These are phyloP conservation scores for Lasiosphaeriaceae sp. DNA, from an alignment of 495 filamentous ascomycete genomes.

Conservation along the genomic window DNA sequence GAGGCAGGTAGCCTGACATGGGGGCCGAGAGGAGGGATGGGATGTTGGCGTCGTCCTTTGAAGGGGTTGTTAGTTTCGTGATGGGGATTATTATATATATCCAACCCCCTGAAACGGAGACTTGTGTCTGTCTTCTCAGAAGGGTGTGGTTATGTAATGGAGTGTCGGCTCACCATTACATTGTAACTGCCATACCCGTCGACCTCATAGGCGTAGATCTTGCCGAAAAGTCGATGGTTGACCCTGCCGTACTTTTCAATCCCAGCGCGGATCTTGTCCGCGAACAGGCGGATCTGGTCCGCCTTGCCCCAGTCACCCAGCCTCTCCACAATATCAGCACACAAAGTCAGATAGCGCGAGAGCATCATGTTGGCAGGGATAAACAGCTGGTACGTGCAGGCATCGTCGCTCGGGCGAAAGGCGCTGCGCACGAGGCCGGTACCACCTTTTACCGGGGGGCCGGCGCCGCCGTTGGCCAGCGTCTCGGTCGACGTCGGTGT, in stretches of 20 bases:
- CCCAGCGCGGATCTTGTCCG: background rate
- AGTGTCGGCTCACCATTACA: conserved; percentile 7
- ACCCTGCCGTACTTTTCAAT: background rate
- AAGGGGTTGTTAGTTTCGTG: background rate
- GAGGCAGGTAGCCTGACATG: conserved; percentile 45
- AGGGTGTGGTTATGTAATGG: background rate
- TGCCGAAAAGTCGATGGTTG: conserved; percentile 9
- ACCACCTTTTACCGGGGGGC: conserved; percentile 52
- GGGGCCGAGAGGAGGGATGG: conserved; percentile 54
- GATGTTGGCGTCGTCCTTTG: conserved; percentile 60
- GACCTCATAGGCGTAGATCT: conserved; percentile 59
- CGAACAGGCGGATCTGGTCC: conserved; percentile 35
- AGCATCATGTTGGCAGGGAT: conserved; percentile 73
- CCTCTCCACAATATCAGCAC: conserved; percentile 44
- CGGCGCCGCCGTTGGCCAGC: conserved; percentile 52
- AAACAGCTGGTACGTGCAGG: conserved; percentile 53
- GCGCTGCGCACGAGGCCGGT: conserved; percentile 60
- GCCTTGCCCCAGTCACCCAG: conserved; percentile 28
- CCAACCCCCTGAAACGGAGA: no score
- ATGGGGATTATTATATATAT: no score
- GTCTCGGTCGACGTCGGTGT: conserved; percentile 57
- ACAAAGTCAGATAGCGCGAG: conserved; percentile 45
- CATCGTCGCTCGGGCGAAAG: conserved; percentile 64
- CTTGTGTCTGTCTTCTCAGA: background rate
- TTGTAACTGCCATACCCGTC: conserved; percentile 51